Conservation (phyloP, 2,329 filamentous ascomycete species). For the Fusarium temperatum region DNA sequence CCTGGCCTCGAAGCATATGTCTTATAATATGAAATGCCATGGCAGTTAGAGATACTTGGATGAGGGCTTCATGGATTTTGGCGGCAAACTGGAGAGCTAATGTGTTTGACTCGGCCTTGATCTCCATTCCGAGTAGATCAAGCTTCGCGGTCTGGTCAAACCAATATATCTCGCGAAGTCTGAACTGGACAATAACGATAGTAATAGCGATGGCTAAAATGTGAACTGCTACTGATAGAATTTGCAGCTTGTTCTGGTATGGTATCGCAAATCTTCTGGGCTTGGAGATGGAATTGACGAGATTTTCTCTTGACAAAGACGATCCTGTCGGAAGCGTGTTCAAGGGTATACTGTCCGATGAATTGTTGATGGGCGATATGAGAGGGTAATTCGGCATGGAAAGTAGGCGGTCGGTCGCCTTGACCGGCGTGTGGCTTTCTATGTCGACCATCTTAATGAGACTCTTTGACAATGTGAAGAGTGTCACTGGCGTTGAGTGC, state of each 20-base stretch:
- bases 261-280: background rate
- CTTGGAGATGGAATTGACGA: background rate
- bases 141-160: background rate
- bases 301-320: background rate
- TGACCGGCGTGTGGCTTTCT: background rate
- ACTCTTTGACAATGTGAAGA: fast-evolving
- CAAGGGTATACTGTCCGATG: background rate
- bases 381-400: fast-evolving
- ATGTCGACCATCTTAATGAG: background rate
- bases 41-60: background rate
- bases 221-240: background rate
- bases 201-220: background rate
- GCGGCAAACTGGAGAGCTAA: background rate
- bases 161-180: background rate
- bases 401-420: background rate
- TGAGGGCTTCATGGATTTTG: background rate
- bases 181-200: background rate
- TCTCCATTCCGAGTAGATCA: background rate
- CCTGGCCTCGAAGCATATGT: background rate
- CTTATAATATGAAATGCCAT: background rate
- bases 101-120: background rate
- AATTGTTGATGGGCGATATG: fast-evolving
- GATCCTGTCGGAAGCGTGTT: fast-evolving
- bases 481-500: fast-evolving
- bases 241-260: background rate